Conservation (phyloP, 495 filamentous ascomycete genomes). For the Talaromyces stipitatus region DNA sequence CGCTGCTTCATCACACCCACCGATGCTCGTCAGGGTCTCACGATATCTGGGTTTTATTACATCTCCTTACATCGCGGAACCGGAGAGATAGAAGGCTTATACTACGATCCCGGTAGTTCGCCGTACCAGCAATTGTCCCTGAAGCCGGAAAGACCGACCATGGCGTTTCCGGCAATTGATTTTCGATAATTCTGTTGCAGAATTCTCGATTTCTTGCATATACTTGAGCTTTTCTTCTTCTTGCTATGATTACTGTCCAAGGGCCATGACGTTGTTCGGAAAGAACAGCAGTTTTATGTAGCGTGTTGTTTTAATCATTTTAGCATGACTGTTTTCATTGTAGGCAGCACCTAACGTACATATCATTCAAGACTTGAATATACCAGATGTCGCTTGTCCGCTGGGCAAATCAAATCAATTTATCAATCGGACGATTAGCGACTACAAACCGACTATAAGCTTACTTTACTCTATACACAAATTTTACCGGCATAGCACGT, state of each 20-base stretch:
- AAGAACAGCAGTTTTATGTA: background rate
- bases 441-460: background rate
- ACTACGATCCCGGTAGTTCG: constrained; percentile 64
- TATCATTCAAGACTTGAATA: background rate
- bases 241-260: background rate
- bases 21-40: constrained; percentile 51
- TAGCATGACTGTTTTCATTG: background rate
- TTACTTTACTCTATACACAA: background rate
- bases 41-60: constrained; percentile 73
- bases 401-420: background rate
- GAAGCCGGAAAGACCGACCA: constrained; percentile 38
- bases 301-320: background rate
- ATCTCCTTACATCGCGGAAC: constrained; percentile 53
- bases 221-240: background rate
- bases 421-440: too few relatives aligned
- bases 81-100: constrained; percentile 61
- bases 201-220: background rate
- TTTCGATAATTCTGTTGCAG: constrained; percentile 22
- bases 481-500: background rate
- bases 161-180: constrained; percentile 31
- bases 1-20: constrained; percentile 64
- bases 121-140: constrained; percentile 64
- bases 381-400: background rate
- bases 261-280: background rate
- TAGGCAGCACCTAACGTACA: background rate